Conservation (phyloP, 2,329 filamentous ascomycete species). For the Fusarium sacchari region DNA sequence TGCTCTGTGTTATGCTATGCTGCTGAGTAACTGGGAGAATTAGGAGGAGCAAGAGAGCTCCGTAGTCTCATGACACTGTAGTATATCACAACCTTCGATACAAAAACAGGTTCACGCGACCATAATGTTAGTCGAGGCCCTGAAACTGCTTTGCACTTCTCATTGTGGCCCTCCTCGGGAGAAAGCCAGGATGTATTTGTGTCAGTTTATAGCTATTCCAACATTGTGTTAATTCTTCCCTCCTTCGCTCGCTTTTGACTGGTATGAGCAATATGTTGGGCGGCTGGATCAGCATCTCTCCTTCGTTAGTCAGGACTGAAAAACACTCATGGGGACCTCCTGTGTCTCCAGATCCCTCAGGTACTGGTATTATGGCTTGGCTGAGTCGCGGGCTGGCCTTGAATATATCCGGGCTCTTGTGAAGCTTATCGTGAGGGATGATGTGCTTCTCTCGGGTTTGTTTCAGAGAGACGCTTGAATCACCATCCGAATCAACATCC, state of each 20-base stretch:
- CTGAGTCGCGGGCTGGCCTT: background rate
- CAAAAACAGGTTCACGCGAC: background rate
- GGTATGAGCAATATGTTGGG: background rate
- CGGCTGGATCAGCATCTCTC: background rate
- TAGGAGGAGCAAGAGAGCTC: background rate
- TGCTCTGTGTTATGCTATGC: background rate
- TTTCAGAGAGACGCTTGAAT: background rate
- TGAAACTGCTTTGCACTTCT: background rate
- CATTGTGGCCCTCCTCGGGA: background rate
- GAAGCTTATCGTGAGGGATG: background rate
- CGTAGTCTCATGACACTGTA: background rate
- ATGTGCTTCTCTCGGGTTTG: background rate
- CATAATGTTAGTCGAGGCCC: background rate
- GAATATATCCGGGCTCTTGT: background rate
- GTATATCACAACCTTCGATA: background rate
- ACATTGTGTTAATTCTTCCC: background rate
- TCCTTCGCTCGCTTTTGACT: background rate
- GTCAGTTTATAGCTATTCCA: background rate
- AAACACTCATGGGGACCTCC: background rate
- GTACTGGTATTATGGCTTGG: background rate
- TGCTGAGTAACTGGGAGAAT: background rate
- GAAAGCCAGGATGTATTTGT: background rate
- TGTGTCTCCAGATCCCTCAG: background rate
- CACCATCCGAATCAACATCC: background rate
- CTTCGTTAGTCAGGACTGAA: background rate